Conservation (phyloP, 2,329 filamentous ascomycete genomes). For the Pyricularia sp. region DNA sequence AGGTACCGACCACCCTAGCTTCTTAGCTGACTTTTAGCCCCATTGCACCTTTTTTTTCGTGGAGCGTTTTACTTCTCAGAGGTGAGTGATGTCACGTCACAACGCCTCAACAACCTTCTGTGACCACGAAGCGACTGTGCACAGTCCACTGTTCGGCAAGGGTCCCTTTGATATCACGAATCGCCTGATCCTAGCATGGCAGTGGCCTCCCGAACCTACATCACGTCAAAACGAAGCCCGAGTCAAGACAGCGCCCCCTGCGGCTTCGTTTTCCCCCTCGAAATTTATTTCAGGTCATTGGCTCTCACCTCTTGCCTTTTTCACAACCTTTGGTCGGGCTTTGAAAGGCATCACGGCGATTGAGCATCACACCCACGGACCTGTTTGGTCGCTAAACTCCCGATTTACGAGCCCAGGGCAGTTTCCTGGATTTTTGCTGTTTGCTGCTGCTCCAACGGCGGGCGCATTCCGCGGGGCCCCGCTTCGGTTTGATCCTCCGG, state of each 20-base stretch:
- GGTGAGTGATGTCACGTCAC: not conserved
- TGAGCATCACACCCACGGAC: not conserved
- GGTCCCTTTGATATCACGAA: not conserved
- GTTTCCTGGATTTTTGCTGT: not conserved
- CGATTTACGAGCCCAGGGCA: not conserved
- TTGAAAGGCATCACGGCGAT: not conserved
- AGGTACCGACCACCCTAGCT: not conserved
- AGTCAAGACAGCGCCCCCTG: not conserved
- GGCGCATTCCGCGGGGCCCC: not conserved
- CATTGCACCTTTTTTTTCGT: not conserved
- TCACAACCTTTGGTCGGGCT: not conserved
- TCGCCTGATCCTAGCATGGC: not conserved
- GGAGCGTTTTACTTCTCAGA: not conserved
- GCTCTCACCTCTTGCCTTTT: not conserved
- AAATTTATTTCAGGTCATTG: not conserved
- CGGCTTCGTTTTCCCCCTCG: not conserved
- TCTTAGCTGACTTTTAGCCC: not conserved
- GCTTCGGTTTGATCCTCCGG: not conserved
- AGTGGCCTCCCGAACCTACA: not conserved
- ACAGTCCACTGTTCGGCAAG: not conserved
- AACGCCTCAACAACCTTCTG: not conserved
- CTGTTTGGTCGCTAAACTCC: not conserved
- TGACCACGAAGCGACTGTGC: not conserved
- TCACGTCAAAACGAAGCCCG: not conserved
- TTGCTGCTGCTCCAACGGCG: not conserved